A percentile compares a stretch with the other conserved stretches of the same genome.
Conservation (phyloP, 306 rosid species). For the Corylus avellana region DNA sequence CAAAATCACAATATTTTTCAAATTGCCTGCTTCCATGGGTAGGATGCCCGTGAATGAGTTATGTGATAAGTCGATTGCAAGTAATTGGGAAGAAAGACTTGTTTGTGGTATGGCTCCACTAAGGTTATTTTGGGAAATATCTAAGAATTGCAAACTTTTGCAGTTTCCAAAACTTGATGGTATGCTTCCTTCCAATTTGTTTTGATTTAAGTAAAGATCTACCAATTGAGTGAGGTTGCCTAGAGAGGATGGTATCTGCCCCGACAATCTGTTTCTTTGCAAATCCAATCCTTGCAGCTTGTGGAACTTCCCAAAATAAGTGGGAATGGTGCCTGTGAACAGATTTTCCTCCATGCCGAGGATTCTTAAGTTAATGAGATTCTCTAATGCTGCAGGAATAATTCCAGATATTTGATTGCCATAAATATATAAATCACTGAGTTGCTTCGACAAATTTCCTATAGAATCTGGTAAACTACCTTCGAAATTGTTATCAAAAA, state of each 20-base stretch:
- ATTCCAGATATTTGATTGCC: conserved; percentile 24
- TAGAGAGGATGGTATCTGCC: conserved; percentile 25
- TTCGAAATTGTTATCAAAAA: conserved; percentile 34
- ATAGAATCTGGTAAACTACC: conserved; percentile 31
- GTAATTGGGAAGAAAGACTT: conserved; percentile 7
- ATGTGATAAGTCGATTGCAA: conserved; percentile 18
- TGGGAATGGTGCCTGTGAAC: conserved; percentile 30
- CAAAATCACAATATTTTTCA: conserved; percentile 7
- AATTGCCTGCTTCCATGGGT: conserved; percentile 14
- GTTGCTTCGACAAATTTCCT: conserved; percentile 36
- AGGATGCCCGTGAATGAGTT: conserved; percentile 29
- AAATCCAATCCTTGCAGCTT: not conserved
- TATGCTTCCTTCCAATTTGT: conserved; percentile 39
- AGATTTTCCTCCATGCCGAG: not conserved
- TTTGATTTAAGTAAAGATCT: not conserved
- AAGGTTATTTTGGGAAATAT: conserved; percentile 5
- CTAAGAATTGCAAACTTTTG: not conserved
- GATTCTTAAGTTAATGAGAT: not conserved
- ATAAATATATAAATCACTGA: not conserved
- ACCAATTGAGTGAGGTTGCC: conserved; percentile 34
- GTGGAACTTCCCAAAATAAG: conserved; percentile 22
- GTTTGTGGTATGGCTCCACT: conserved; percentile 34
- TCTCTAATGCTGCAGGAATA: conserved; percentile 26
- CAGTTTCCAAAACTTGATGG: conserved; percentile 23
- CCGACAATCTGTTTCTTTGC: not conserved